Evolutionary conservation across 2,329 filamentous ascomycete genomes (phyloP).

Genomic region (Aspergillus sergii): DNA sequence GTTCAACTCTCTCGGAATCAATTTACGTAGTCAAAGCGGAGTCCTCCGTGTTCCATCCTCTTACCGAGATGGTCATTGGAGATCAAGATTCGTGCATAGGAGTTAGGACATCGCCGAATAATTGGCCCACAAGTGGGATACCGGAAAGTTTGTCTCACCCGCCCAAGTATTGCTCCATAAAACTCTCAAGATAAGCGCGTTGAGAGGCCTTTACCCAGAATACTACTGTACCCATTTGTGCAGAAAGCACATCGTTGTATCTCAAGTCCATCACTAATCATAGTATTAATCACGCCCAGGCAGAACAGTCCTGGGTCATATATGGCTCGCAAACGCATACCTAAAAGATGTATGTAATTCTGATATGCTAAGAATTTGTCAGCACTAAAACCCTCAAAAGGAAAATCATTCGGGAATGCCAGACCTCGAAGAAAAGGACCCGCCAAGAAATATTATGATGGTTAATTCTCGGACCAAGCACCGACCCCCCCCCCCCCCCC

Average conservation of each 20-base stretch:
- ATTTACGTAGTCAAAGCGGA: slow-evolving; percentile 11
- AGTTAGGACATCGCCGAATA: slow-evolving; percentile 9
- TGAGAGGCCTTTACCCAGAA: not conserved
- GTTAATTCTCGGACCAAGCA: slow-evolving; percentile 5
- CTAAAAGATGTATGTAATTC: not conserved
- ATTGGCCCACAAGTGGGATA: slow-evolving; percentile 11
- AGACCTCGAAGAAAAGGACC: not conserved
- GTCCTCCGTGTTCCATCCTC: slow-evolving; percentile 11
- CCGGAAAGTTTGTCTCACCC: slow-evolving; percentile 7
- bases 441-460: slow-evolving; percentile 6
- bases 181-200: not conserved
- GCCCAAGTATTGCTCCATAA: not conserved
- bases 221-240: not conserved
- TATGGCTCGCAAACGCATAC: not conserved
- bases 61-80: slow-evolving; percentile 6
- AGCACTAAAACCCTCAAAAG: not conserved
- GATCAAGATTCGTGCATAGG: slow-evolving; percentile 1
- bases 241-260: slow-evolving; percentile 2
- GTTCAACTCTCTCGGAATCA: not conserved
- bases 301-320: too few relatives aligned
- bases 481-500: not conserved
- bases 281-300: not conserved
- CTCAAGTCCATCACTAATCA: not conserved
- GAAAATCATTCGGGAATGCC: not conserved
- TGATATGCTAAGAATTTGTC: not conserved